phyloP scores from a whole-genome alignment of 257 asterid genomes.

The Nemophila menziesii region DNA sequence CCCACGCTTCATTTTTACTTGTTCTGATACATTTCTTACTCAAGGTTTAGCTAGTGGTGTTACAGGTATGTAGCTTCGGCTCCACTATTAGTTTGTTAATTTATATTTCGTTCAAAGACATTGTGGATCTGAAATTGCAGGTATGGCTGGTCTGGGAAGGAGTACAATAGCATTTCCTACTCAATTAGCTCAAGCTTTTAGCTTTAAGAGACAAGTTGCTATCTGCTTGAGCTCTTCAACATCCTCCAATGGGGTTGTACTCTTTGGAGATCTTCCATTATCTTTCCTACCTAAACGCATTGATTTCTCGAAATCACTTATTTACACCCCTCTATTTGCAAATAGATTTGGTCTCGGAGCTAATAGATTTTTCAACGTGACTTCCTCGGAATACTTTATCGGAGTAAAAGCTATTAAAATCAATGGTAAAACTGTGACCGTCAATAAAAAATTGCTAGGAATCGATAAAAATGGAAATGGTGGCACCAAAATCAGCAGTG shows the following conservation, averaged over 20 bases:
- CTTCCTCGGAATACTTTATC: slow-evolving; percentile 16
- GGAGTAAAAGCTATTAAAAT: slow-evolving; percentile 12
- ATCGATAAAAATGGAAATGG: slow-evolving; percentile 31
- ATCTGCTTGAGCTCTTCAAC: slow-evolving; percentile 9
- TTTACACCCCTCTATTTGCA: slow-evolving; percentile 5
- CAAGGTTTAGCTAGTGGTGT: slow-evolving; percentile 19
- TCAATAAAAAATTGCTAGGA: slow-evolving; percentile 25
- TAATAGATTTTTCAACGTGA: slow-evolving; percentile 1
- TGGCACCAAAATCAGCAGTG: slow-evolving; percentile 49
- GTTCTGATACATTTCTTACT: slow-evolving; percentile 17
- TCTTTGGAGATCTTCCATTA: slow-evolving; percentile 57
- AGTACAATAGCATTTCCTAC: neutral
- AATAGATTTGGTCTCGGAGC: slow-evolving; percentile 7
- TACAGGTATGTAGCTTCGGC: slow-evolving; percentile 19
- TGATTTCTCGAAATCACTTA: slow-evolving; percentile 5
- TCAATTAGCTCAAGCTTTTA: neutral
- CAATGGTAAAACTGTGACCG: slow-evolving; percentile 11
- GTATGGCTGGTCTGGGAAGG: neutral
- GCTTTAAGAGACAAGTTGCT: neutral
- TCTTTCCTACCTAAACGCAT: slow-evolving; percentile 1
- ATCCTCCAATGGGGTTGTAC: slow-evolving; percentile 24
- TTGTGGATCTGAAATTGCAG: no score
- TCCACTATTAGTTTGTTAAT: no score
- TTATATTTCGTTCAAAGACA: no score
- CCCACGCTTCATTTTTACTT: slow-evolving; percentile 16